A percentile compares a stretch with the other conserved stretches of the same genome.
Conservation (phyloP, 2,329 filamentous ascomycete species). For the Shiraia sp. region DNA sequence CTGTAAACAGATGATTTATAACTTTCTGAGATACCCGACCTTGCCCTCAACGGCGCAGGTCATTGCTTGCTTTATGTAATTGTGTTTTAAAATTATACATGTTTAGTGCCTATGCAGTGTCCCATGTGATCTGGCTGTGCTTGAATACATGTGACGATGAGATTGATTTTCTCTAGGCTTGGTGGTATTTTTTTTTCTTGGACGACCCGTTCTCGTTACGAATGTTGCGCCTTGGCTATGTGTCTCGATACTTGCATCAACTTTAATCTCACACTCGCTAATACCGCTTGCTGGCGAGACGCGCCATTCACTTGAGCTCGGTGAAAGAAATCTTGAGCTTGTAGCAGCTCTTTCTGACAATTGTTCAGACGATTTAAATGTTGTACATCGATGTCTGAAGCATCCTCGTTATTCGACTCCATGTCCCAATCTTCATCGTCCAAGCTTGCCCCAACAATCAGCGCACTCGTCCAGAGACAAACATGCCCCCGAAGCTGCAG, state of each 20-base stretch:
- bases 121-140: too few species aligned
- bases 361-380: constrained; percentile 15
- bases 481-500: constrained; percentile 74
- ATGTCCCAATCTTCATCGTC: constrained; percentile 21
- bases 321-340: constrained; percentile 25
- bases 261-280: constrained; percentile 23
- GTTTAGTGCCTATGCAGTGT: too few species aligned
- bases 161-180: not conserved
- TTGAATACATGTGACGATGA: too few species aligned
- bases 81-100: too few species aligned
- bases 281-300: constrained; percentile 10
- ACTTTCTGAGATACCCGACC: constrained; percentile 33
- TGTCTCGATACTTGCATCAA: constrained; percentile 20
- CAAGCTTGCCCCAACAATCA: constrained; percentile 51
- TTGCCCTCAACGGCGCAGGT: constrained; percentile 34
- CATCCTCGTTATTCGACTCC: constrained; percentile 5
- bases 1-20: constrained; percentile 1
- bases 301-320: constrained; percentile 28
- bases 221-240: constrained; percentile 6
- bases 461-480: constrained; percentile 73
- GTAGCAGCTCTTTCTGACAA: constrained; percentile 25
- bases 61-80: constrained; percentile 9
- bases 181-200: too few species aligned
- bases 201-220: too few species aligned
- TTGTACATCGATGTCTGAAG: constrained; percentile 5